Conservation (phyloP, 352 stramenopile species). For the Thraustotheca clavata region DNA sequence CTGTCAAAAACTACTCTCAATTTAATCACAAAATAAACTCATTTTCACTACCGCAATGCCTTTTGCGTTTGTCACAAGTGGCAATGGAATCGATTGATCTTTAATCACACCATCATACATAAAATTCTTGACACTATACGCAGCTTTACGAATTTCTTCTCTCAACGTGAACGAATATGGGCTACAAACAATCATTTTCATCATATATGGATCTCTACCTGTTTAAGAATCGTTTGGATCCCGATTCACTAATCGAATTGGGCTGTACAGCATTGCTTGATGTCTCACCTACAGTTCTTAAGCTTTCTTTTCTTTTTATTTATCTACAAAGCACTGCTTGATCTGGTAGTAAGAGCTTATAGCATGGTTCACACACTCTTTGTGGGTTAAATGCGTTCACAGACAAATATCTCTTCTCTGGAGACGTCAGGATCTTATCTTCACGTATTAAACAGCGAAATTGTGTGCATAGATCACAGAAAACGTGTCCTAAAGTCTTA, state of each 20-base stretch:
- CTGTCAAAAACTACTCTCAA: constrained; percentile 76
- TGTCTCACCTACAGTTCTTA: constrained; percentile 30
- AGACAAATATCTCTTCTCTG: constrained; percentile 60
- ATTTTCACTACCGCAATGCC: constrained; percentile 65
- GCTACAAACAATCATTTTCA: neutral
- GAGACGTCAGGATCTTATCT: constrained; percentile 65
- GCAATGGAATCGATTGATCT: constrained; percentile 83
- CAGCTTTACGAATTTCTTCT: constrained; percentile 90
- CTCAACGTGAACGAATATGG: constrained; percentile 85
- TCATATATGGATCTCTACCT: constrained; percentile 18
- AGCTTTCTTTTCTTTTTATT: neutral
- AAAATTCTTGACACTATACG: constrained; percentile 90
- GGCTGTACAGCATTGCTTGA: constrained; percentile 76
- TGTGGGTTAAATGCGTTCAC: constrained; percentile 78
- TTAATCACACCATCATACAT: constrained; percentile 83
- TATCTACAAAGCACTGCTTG: constrained; percentile 65
- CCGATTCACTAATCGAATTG: constrained; percentile 54
- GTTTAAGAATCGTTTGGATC: constrained; percentile 70
- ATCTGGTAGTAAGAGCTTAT: constrained; percentile 42
- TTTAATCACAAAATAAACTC: neutral
- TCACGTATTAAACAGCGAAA: constrained; percentile 62
- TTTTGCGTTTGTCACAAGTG: constrained; percentile 81
- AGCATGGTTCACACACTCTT: constrained; percentile 73
- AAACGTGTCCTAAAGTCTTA: constrained; percentile 34
- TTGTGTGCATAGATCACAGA: constrained; percentile 64